Evolutionary conservation across 805 yeast species (phyloP).

Genomic region (Yamadazyma akitaensis): DNA sequence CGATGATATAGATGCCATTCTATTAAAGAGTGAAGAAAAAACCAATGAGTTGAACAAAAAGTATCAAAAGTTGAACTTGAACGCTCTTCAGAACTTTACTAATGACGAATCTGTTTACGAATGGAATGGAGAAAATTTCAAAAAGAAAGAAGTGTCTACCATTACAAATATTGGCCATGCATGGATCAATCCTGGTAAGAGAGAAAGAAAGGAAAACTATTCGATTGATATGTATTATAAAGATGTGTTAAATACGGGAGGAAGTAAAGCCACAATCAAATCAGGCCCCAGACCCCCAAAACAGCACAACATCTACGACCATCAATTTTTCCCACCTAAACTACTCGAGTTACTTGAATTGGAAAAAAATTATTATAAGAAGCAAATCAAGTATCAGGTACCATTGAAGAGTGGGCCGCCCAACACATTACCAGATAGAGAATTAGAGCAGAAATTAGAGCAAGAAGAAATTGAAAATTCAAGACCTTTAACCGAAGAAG

Average conservation of each 20-base stretch:
- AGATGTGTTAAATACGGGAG: slow-evolving; percentile 73
- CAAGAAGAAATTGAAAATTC: slow-evolving; percentile 75
- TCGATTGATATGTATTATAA: slow-evolving; percentile 84
- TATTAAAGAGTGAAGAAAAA: slow-evolving; percentile 59
- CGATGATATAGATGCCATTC: slow-evolving; percentile 57
- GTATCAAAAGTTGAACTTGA: slow-evolving; percentile 66
- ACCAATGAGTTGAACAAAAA: slow-evolving; percentile 60
- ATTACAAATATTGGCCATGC: slow-evolving; percentile 50
- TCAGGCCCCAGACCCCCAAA: slow-evolving; percentile 81
- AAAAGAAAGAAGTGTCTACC: slow-evolving; percentile 52
- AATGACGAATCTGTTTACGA: slow-evolving; percentile 70
- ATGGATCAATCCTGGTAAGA: slow-evolving; percentile 84
- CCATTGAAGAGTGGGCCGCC: slow-evolving; percentile 58
- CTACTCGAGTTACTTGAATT: slow-evolving; percentile 72
- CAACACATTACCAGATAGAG: slow-evolving; percentile 27
- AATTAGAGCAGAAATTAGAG: slow-evolving; percentile 51
- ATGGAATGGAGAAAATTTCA: slow-evolving; percentile 84
- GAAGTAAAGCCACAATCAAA: slow-evolving; percentile 34
- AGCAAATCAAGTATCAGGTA: slow-evolving; percentile 60
- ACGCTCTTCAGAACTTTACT: slow-evolving; percentile 73
- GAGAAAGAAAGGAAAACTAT: slow-evolving; percentile 82
- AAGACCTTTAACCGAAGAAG: slow-evolving; percentile 79
- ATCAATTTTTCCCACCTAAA: slow-evolving; percentile 84
- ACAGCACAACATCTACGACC: slow-evolving; percentile 78
- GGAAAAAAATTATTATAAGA: slow-evolving; percentile 75